Evolutionary conservation across 1,284 basidiomycete genomes (phyloP).

Genomic region (Vanrija humicola): DNA sequence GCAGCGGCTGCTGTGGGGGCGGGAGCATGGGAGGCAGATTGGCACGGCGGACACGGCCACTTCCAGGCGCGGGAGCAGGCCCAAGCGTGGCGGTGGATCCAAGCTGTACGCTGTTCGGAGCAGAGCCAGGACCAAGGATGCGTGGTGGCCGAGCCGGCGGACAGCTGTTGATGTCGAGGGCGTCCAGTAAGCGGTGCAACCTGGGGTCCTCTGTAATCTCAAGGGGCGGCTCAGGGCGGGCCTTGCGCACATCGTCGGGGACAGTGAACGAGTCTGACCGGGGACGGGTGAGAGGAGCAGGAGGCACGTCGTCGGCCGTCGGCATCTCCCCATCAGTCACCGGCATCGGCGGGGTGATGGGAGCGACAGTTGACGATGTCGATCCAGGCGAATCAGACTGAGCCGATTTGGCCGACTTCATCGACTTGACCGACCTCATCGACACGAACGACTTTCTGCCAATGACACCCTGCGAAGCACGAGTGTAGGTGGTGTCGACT

Average conservation of each 20-base stretch:
- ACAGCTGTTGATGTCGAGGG: slow-evolving; percentile 5
- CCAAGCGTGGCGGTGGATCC: background rate
- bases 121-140: background rate
- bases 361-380: too few species aligned
- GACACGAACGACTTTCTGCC: background rate
- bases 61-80: background rate
- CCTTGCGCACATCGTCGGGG: background rate
- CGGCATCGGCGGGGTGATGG: background rate
- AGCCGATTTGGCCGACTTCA: background rate
- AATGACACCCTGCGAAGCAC: too few species aligned
- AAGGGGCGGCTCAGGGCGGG: background rate
- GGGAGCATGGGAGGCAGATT: slow-evolving; percentile 10
- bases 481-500: too few species aligned
- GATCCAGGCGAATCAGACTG: too few species aligned
- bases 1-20: slow-evolving; percentile 10
- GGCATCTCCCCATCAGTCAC: too few species aligned
- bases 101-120: background rate
- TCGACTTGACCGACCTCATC: slow-evolving; percentile 11
- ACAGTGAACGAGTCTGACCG: slow-evolving; percentile 25
- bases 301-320: too few species aligned
- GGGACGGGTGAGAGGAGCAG: slow-evolving; percentile 8
- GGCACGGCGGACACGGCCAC: background rate
- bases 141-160: background rate
- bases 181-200: slow-evolving; percentile 3
- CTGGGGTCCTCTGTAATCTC: background rate